Percentiles rank a stretch among this genome's conserved stretches.
These are phyloP conservation scores for Vigna radiata DNA, from an alignment of 306 rosid species.

Conservation along the genomic window DNA sequence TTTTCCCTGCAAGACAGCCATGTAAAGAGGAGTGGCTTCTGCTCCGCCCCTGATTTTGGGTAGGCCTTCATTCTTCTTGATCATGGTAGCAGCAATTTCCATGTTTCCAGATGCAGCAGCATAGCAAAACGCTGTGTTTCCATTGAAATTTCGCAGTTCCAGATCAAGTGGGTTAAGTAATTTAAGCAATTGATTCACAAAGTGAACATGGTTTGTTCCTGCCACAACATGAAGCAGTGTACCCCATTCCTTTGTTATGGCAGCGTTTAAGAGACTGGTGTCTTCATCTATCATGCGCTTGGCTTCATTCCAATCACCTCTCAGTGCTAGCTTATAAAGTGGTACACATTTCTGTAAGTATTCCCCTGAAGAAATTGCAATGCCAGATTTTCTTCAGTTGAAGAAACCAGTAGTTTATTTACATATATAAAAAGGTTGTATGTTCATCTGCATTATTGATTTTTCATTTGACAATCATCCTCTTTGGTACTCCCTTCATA, in stretches of 20 bases:
- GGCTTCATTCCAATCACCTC: constrained; percentile 49
- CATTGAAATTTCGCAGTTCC: constrained; percentile 36
- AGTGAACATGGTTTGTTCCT: constrained; percentile 43
- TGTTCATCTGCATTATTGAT: not conserved
- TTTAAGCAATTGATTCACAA: constrained; percentile 45
- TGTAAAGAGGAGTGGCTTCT: constrained; percentile 45
- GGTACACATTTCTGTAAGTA: constrained; percentile 46
- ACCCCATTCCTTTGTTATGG: constrained; percentile 40
- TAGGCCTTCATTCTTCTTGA: not conserved
- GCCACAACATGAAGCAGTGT: constrained; percentile 52
- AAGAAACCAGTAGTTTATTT: not conserved
- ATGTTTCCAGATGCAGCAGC: constrained; percentile 49
- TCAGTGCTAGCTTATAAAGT: constrained; percentile 43
- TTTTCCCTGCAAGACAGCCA: constrained; percentile 47
- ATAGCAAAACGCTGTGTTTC: constrained; percentile 42
- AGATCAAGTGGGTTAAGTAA: constrained; percentile 23
- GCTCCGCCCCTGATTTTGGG: constrained; percentile 35
- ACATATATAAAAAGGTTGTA: not conserved
- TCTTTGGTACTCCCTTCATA: not conserved
- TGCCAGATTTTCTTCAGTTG: not conserved
- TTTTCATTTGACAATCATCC: not conserved
- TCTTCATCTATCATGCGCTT: constrained; percentile 40
- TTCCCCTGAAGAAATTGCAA: constrained; percentile 18
- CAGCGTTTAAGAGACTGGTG: not conserved
- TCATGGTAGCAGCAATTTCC: constrained; percentile 34